A percentile compares a stretch with the other conserved stretches of the same genome.
These are phyloP conservation scores for Meyerozyma elateridarum DNA, from an alignment of 1,139 yeast genomes.

Conservation along the genomic window DNA sequence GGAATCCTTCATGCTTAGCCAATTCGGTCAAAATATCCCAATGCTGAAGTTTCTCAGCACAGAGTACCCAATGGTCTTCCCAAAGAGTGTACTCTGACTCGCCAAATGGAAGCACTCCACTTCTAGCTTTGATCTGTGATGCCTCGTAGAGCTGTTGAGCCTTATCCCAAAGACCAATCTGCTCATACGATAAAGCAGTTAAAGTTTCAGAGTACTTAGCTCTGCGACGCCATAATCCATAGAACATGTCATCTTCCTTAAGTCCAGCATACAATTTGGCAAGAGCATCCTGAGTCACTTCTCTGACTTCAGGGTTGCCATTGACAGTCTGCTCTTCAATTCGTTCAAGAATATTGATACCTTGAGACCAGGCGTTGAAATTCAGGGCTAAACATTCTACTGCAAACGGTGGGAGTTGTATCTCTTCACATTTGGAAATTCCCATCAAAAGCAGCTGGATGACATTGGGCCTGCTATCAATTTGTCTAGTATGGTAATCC, in stretches of 20 bases:
- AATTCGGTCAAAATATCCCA: conserved; percentile 97
- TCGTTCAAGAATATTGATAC: conserved; percentile 75
- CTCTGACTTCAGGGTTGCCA: conserved; percentile 72
- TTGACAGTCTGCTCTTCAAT: conserved; percentile 63
- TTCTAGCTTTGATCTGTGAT: conserved; percentile 96
- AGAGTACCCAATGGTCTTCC: conserved; percentile 98
- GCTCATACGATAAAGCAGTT: conserved; percentile 90
- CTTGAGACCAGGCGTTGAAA: conserved; percentile 89
- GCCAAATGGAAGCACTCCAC: conserved; percentile 92
- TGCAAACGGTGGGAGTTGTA: conserved; percentile 91
- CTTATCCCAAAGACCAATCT: conserved; percentile 90
- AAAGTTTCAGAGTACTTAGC: conserved; percentile 93
- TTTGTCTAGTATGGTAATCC: conserved; percentile 88
- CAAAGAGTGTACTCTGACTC: conserved; percentile 93
- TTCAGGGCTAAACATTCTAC: conserved; percentile 84
- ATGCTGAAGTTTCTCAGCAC: conserved; percentile 95
- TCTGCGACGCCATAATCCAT: conserved; percentile 95
- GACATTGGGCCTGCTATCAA: conserved; percentile 82
- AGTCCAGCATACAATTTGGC: conserved; percentile 83
- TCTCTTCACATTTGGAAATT: conserved; percentile 62
- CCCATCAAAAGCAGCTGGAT: conserved; percentile 82
- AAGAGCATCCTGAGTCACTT: conserved; percentile 85
- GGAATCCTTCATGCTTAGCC: conserved; percentile 96
- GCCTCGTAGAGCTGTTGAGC: conserved; percentile 93
- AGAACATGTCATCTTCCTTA: conserved; percentile 95